These are phyloP conservation scores for Asclepias syriaca DNA, from an alignment of 257 asterid genomes.

Conservation along the genomic window DNA sequence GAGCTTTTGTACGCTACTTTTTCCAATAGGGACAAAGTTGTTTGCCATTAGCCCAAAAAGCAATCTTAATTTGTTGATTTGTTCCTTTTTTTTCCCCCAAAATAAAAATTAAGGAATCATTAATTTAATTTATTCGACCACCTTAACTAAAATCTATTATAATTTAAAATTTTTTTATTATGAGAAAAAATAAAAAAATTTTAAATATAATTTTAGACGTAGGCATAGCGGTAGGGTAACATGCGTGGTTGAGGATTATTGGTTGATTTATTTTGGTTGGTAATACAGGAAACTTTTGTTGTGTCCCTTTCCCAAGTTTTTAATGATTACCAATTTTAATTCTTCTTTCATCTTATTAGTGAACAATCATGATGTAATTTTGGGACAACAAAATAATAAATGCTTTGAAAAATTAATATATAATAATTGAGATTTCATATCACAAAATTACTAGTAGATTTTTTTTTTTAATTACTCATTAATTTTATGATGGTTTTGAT, in stretches of 20 bases:
- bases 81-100: background rate
- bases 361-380: background rate
- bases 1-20: background rate
- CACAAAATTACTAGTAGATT: background rate
- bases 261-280: background rate
- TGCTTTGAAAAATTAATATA: background rate
- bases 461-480: too few species aligned
- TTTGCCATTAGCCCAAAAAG: slow-evolving; percentile 4
- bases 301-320: background rate
- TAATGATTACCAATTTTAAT: background rate
- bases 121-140: too few species aligned
- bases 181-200: too few species aligned
- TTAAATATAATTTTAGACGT: too few species aligned
- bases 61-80: background rate
- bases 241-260: background rate
- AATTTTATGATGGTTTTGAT: too few species aligned
- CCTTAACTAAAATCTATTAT: too few species aligned
- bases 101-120: too few species aligned
- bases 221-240: background rate
- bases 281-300: background rate
- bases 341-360: background rate
- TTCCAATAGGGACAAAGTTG: slow-evolving; percentile 1
- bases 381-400: background rate
- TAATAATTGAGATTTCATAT: background rate
- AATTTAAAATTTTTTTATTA: too few species aligned